Percentiles rank a stretch among this genome's conserved stretches.
Conservation (phyloP, 1,139 yeast species). For the Arxiozyma slooffiae region DNA sequence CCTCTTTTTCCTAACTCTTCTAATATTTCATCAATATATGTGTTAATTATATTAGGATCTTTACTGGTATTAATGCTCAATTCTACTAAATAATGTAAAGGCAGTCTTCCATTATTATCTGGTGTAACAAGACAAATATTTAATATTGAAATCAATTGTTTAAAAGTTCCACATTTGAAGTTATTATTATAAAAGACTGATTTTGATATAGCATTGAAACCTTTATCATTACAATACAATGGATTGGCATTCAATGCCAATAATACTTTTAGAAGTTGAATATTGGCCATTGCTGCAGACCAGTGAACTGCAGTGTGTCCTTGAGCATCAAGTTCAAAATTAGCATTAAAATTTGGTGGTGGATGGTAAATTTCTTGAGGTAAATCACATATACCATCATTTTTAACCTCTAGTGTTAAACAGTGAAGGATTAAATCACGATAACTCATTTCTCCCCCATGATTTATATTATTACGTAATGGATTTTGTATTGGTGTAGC, state of each 20-base stretch:
- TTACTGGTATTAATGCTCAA: constrained; percentile 45
- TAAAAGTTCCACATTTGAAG: constrained; percentile 67
- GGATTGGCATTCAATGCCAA: constrained; percentile 70
- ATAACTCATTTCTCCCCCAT: constrained; percentile 16
- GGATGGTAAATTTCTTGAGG: constrained; percentile 69
- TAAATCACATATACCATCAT: constrained; percentile 49
- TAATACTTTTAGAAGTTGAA: constrained; percentile 59
- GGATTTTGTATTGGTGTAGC: not conserved
- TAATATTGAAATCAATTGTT: constrained; percentile 57
- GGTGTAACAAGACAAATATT: constrained; percentile 64
- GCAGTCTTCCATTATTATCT: constrained; percentile 65
- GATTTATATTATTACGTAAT: not conserved
- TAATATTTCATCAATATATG: constrained; percentile 35
- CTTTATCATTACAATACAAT: constrained; percentile 59
- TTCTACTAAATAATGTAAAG: constrained; percentile 63
- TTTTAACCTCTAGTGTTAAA: constrained; percentile 47
- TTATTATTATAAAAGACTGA: constrained; percentile 81
- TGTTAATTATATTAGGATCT: constrained; percentile 31
- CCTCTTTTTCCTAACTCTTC: constrained; percentile 32
- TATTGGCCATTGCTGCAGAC: constrained; percentile 90
- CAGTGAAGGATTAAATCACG: constrained; percentile 27
- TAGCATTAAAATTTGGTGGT: constrained; percentile 70
- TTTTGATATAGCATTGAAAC: constrained; percentile 79
- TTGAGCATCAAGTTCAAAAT: constrained; percentile 85
- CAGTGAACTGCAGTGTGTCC: constrained; percentile 95